Base-by-base conservation (phyloP, 2,329 filamentous ascomycete genomes). In the Whalleya microplaca region DNA sequence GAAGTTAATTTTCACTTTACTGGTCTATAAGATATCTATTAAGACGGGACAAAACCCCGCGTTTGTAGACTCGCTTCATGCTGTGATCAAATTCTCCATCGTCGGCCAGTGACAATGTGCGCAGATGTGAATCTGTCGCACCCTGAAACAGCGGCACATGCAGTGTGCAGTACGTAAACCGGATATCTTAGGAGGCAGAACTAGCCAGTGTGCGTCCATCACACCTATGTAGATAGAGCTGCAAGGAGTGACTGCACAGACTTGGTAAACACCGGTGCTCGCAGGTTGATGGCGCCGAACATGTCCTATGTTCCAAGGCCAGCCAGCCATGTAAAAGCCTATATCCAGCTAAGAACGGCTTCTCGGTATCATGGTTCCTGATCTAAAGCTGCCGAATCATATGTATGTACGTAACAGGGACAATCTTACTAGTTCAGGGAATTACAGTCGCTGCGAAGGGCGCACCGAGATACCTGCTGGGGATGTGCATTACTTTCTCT, bases 101-200 rank as follows among this genome's bases (percentile, higher is more conserved):
- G 42, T 48, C 27, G 49, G 46, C 55, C 51, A 56, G 57, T 60
- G 48, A 51, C 42, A 56, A 43, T 46, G 4, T 54, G 40, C 45
- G 37, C 55, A 57, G 21, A 53, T 45, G 45, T 37, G 46, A 59
- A 55, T 49, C 59, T 40, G 44, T 49, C 47, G 40, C 45, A 46
- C 12, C 48, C 45, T 66, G 62, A 65, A 61, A 67, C 62, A 61
- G 46, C 60, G 55, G 49, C 59, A 63, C 51, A 55, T 55, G 63
- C 41, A 37, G 59, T 61, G 63, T 64, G 48, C 48, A 58, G 51
- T 37, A 53, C 37, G 40, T 41, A 49, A 32, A 14, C 48, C 55
- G 55, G 54, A 61, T 55, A 50, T 41, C 44, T 47, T 46, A 29
- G 54, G 49, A 47, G 47, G 47, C 32, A 51, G 40, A 52, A 41